Percentiles rank a stretch among this genome's conserved stretches.
phyloP scores from a whole-genome alignment of 768 basidiomycete species.

The Trametes punicea region DNA sequence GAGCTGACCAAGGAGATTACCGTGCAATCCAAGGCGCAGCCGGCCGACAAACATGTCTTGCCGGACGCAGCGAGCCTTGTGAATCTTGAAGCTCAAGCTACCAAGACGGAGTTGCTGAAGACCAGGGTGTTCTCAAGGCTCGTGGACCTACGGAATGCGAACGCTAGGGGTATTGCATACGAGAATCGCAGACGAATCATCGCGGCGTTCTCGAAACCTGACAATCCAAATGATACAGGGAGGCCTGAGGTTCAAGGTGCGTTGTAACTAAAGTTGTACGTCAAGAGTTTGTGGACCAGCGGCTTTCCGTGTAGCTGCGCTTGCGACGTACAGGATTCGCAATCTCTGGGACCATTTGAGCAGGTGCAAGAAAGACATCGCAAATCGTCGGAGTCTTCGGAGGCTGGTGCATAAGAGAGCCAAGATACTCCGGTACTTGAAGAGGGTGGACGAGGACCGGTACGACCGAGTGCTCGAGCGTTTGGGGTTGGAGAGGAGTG shows the following conservation, averaged over 20 bases:
- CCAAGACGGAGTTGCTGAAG: conserved; percentile 38
- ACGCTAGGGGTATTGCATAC: conserved; percentile 78
- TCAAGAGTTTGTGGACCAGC: not conserved
- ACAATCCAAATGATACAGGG: conserved; percentile 72
- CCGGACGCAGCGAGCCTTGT: not conserved
- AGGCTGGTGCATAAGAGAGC: conserved; percentile 80
- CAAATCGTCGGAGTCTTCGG: conserved; percentile 73
- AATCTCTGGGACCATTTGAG: conserved; percentile 74
- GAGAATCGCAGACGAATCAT: conserved; percentile 84
- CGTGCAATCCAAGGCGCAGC: not conserved
- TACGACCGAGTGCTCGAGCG: conserved; percentile 72
- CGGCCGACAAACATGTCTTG: too few species aligned
- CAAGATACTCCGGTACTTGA: conserved; percentile 78
- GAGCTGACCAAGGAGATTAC: conserved; percentile 38
- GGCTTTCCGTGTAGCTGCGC: conserved; percentile 60
- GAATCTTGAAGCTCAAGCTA: conserved; percentile 9
- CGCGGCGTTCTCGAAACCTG: conserved; percentile 67
- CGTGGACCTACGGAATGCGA: conserved; percentile 85
- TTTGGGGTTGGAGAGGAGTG: conserved; percentile 71
- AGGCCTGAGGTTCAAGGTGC: conserved; percentile 88
- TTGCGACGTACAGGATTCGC: conserved; percentile 83
- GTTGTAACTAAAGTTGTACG: conserved; percentile 22
- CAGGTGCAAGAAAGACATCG: conserved; percentile 68
- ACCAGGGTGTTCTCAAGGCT: conserved; percentile 60
- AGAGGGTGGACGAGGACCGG: conserved; percentile 55